Evolutionary conservation across 176 grass and related monocot species (phyloP), one percentile per base, ranked within the genome.

Genomic region (Cenchrus fungigraminus): DNA sequence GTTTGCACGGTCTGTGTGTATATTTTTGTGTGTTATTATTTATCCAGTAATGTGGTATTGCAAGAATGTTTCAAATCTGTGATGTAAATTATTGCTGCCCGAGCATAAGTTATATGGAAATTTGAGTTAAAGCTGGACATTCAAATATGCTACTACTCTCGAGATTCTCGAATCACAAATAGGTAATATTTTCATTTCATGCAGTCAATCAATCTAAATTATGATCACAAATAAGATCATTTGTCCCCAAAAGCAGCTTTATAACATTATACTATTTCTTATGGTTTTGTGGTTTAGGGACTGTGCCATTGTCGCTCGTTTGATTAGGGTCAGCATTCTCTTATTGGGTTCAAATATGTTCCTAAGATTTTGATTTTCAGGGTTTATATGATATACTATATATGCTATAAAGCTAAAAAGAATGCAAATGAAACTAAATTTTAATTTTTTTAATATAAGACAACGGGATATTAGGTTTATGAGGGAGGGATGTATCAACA

Each of bases 21-120:
- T 78, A 60, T n/a, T 56, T 31, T 43, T 69, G 3, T 44, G n/a
- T 14, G 6, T 34, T 25, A 64, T 6, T 84, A 13, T 80, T 43
- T 80, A 9, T 32, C 50, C 79, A 19, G 15, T 40, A n/a, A 19
- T 49, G 29, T 1, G n/a, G 45, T 70, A 29, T 12, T 15, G 53
- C 20, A 76, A 53, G 8, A 19, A 17, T 32, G 47, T 55, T 65
- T 63, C 2, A 65, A 19, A 67, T 75, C 10, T 59, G 50, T 58
- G 28, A 1, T 85, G 68, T 67, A 74, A 88, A 28, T 54, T 73
- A n/a, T 46, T 83, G 10, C 1, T 28, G 6, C 11, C 29, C 5
- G 9, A 49, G 10, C 14, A 50, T 80, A 74, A 73, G 16, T 49
- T 73, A 76, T 83, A 40, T 84, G 37, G 13, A 6, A 14, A 64